These are phyloP conservation scores for Rhodamnia rubescens DNA, from an alignment of 345 rosid genomes.

Conservation along the genomic window DNA sequence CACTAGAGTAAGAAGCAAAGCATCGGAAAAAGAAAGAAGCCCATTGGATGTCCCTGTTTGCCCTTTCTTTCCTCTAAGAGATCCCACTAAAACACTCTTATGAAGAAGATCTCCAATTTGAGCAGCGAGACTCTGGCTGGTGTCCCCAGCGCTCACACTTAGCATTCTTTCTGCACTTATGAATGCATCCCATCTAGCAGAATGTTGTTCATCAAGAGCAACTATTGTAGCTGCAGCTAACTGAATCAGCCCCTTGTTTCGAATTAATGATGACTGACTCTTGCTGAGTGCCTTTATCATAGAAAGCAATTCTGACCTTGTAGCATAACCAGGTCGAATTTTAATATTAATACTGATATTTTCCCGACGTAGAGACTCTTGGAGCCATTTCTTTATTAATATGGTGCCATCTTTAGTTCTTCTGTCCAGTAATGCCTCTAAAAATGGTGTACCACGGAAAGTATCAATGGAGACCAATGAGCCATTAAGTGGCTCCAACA, in stretches of 20 bases:
- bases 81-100: slow-evolving; percentile 49
- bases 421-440: slow-evolving; percentile 84
- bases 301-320: slow-evolving; percentile 54
- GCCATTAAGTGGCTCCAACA: slow-evolving; percentile 41
- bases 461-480: slow-evolving; percentile 62
- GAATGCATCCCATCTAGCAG: slow-evolving; percentile 79
- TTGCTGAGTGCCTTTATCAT: slow-evolving; percentile 57
- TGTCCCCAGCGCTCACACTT: slow-evolving; percentile 75
- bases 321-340: slow-evolving; percentile 53
- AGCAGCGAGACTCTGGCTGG: slow-evolving; percentile 89
- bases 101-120: slow-evolving; percentile 83
- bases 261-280: slow-evolving; percentile 50
- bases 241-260: slow-evolving; percentile 81
- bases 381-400: slow-evolving; percentile 91
- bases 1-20: slow-evolving; percentile 54
- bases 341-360: slow-evolving; percentile 45
- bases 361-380: slow-evolving; percentile 64
- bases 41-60: slow-evolving; percentile 30
- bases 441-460: slow-evolving; percentile 71
- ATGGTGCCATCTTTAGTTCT: slow-evolving; percentile 75
- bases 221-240: slow-evolving; percentile 58
- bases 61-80: slow-evolving; percentile 27
- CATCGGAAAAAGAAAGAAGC: slow-evolving; percentile 62
- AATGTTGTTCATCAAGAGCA: slow-evolving; percentile 56
- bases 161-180: slow-evolving; percentile 84